These are phyloP conservation scores for Syncephalastrum racemosum DNA, from an alignment of 371 early-diverging fungal species.

Conservation along the genomic window DNA sequence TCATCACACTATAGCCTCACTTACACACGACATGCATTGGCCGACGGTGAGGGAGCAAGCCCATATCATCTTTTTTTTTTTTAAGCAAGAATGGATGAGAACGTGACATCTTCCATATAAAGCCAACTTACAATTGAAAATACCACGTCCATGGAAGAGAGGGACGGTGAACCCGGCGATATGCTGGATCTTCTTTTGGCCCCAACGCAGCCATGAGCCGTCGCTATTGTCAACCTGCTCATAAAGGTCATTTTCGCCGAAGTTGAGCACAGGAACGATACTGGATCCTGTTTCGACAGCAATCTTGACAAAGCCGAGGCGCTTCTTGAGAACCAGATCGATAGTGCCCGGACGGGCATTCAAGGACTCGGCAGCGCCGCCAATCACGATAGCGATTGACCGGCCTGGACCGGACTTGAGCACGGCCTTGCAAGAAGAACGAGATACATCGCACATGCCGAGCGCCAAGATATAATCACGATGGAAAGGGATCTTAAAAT, in stretches of 20 bases:
- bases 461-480: constrained; percentile 67
- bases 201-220: constrained; percentile 43
- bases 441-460: constrained; percentile 72
- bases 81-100: neutral
- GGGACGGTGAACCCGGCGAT: constrained; percentile 65
- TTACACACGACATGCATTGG: constrained; percentile 45
- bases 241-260: constrained; percentile 83
- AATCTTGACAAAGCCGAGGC: constrained; percentile 74
- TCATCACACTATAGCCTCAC: constrained; percentile 1
- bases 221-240: constrained; percentile 52
- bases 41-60: constrained; percentile 51
- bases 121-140: constrained; percentile 55
- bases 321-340: constrained; percentile 65
- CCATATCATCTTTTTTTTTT: constrained; percentile 37
- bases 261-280: constrained; percentile 67
- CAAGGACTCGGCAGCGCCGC: constrained; percentile 74
- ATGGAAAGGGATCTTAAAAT: constrained; percentile 68
- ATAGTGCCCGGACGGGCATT: constrained; percentile 58
- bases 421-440: constrained; percentile 65
- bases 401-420: constrained; percentile 70
- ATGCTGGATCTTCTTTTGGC: constrained; percentile 57
- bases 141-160: constrained; percentile 64
- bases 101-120: constrained; percentile 16
- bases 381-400: constrained; percentile 70
- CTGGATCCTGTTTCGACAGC: constrained; percentile 69